Percentiles rank a stretch among this genome's conserved stretches.
phyloP scores from a whole-genome alignment of 306 rosid species.

The Rosa chinensis region DNA sequence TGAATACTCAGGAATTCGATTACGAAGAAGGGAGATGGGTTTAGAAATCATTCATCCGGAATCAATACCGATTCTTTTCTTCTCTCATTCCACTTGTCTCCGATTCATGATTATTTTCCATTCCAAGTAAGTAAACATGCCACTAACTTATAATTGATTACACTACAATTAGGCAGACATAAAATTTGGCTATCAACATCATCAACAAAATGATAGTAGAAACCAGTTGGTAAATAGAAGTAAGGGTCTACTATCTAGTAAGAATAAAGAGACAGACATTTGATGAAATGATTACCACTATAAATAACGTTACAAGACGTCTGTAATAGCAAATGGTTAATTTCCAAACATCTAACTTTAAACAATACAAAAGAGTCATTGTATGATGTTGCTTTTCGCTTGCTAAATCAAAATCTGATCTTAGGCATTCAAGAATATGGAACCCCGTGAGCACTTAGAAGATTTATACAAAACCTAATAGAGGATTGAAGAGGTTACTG shows the following conservation, averaged over 20 bases:
- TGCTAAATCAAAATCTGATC: constrained; percentile 5
- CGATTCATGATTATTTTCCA: no score
- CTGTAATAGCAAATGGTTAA: not conserved
- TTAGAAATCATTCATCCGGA: no score
- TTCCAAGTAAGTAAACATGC: no score
- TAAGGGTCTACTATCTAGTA: not conserved
- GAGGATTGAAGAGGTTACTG: constrained; percentile 15
- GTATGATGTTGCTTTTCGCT: not conserved
- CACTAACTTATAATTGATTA: not conserved
- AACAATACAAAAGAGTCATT: not conserved
- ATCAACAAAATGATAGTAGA: not conserved
- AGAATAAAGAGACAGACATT: not conserved
- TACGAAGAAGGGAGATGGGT: no score
- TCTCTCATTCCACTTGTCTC: no score
- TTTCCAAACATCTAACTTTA: not conserved
- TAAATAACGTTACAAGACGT: not conserved
- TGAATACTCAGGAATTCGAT: no score
- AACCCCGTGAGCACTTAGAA: not conserved
- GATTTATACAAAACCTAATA: constrained; percentile 23
- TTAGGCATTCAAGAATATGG: not conserved
- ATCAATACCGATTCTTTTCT: no score
- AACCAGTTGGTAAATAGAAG: not conserved
- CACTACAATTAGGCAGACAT: not conserved
- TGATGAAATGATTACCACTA: not conserved
- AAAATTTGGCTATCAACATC: not conserved